phyloP scores from a whole-genome alignment of 106 monocot genomes.

The Allium fistulosum region DNA sequence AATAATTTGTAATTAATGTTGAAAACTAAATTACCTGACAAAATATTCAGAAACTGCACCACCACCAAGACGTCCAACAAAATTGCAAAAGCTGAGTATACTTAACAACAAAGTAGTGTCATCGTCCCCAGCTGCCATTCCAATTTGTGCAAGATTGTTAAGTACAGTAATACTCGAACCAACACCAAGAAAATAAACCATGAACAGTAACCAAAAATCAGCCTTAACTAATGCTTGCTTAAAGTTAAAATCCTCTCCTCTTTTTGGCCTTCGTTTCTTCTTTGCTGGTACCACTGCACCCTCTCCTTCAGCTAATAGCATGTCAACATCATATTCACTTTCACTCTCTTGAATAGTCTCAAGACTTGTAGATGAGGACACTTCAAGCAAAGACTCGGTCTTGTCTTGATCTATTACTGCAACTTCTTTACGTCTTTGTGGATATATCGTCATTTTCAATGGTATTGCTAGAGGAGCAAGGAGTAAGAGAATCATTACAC shows the following conservation, averaged over 20 bases:
- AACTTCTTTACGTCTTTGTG: conserved; percentile 15
- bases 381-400: conserved; percentile 32
- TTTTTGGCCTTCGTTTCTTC: conserved; percentile 51
- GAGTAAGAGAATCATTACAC: conserved; percentile 58
- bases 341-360: conserved; percentile 2
- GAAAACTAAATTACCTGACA: conserved; percentile 40
- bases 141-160: conserved; percentile 92
- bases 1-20: too few relatives aligned
- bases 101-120: conserved; percentile 72
- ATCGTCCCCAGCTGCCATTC: conserved; percentile 57
- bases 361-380: conserved; percentile 35
- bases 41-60: conserved; percentile 72
- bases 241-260: conserved; percentile 78
- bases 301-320: conserved; percentile 78
- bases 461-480: conserved; percentile 80
- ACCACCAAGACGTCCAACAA: conserved; percentile 68
- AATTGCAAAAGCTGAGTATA: conserved; percentile 87
- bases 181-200: conserved; percentile 62
- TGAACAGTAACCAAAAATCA: conserved; percentile 90
- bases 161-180: conserved; percentile 81
- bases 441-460: conserved; percentile 77
- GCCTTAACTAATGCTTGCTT: conserved; percentile 72
- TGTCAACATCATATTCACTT: conserved; percentile 59
- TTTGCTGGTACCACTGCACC: conserved; percentile 62
- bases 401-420: conserved; percentile 20